Base-by-base conservation (phyloP, 75 land plant species). In the Sequoia sempervirens region DNA sequence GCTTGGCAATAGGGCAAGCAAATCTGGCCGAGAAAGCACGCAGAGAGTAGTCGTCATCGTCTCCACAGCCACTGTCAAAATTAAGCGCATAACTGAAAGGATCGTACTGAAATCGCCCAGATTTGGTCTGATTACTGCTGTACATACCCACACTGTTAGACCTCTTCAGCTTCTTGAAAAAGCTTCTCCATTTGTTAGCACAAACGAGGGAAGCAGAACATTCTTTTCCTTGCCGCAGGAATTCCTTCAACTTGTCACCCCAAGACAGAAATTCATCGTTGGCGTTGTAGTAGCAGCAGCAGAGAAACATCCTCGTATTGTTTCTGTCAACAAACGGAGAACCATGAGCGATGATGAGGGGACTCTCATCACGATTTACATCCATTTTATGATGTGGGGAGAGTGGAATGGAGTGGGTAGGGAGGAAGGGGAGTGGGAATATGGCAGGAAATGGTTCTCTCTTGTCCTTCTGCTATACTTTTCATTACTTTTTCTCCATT, bases 71-170 rank as follows among this genome's bases (percentile, higher is more conserved):
- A 5, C 86, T 85, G 36, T 88, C 90, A 53, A 88, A 88, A 81
- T 88, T 88, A 11, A 86, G 75, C 18, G 90, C 85, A 73, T 88
- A 88, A 83, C 85, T 84, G 7, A 81, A 9, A 9, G 87, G 61
- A 47, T 86, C 87, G 80, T 88, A 88, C 7, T 72, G 69, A 54
- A 86, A 86, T 2, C 84, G 73, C 4, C 85, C 50, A 2, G 86
- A 75, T 78, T 78, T 78, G 13, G 45, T 8, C 23, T 45, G 12
- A 45, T n/a, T 78, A 50, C 80, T 45, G 30, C 80, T n/a, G 23
- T 75, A 26, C 1, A 1, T 10, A 5, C 32, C 26, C 30, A 20
- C 0, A 26, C 14, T 43, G 10, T 9, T 45, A 0, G 0, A 45
- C 2, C 12, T 45, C n/a, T 78, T 78, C 32, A 78, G 4, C 28